Conservation (phyloP, 805 yeast species). For the Saccharomyces mikatae region DNA sequence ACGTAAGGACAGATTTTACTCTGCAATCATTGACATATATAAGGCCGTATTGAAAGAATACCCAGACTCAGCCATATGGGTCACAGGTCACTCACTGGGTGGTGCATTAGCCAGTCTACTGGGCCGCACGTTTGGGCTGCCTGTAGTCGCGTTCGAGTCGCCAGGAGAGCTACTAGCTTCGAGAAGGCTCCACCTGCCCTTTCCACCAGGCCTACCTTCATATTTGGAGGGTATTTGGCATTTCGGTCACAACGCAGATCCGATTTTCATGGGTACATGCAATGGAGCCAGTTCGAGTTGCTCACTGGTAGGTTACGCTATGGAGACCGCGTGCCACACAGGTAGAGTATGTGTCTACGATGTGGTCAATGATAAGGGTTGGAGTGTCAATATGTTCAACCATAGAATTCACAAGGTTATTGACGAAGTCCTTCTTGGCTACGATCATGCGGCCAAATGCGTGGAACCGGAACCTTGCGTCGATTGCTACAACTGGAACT, state of each 20-base stretch:
- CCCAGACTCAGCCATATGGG: conserved; percentile 73
- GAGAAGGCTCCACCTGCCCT: conserved; percentile 76
- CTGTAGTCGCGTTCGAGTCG: conserved; percentile 84
- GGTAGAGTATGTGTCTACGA: conserved; percentile 86
- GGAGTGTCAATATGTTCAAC: conserved; percentile 81
- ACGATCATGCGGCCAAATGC: conserved; percentile 74
- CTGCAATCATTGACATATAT: conserved; percentile 70
- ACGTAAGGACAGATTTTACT: conserved; percentile 73
- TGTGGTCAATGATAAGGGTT: conserved; percentile 79
- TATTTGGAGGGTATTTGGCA: conserved; percentile 86
- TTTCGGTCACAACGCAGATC: conserved; percentile 94
- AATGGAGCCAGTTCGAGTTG: conserved; percentile 88
- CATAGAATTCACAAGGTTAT: conserved; percentile 89
- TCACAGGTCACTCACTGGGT: conserved; percentile 92
- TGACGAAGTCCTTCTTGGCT: conserved; percentile 62
- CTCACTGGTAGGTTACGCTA: conserved; percentile 88
- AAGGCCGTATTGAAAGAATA: conserved; percentile 58
- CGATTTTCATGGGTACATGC: conserved; percentile 93
- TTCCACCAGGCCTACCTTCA: conserved; percentile 81
- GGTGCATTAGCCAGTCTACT: conserved; percentile 75
- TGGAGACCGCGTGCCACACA: conserved; percentile 93
- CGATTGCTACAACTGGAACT: conserved; percentile 88
- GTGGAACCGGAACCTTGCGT: conserved; percentile 70
- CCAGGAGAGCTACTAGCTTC: conserved; percentile 88
- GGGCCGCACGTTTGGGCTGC: conserved; percentile 85